Conservation (phyloP, 805 yeast species). For the Hanseniaspora taiwanica region DNA sequence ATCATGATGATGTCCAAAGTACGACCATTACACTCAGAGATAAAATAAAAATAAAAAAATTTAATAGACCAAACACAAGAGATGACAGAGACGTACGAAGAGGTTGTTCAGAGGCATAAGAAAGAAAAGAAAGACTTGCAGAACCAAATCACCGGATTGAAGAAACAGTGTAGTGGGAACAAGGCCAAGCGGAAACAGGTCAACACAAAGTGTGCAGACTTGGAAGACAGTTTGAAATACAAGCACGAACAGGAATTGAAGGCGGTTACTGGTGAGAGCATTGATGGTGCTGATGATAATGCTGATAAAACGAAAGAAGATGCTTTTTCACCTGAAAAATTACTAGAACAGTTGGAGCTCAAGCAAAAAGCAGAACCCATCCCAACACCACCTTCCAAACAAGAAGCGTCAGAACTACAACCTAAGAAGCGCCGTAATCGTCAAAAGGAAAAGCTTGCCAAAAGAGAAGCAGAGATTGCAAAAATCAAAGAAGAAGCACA, state of each 20-base stretch:
- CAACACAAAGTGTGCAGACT: conserved; percentile 38
- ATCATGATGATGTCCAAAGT: too few relatives aligned
- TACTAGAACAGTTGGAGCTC: conserved; percentile 46
- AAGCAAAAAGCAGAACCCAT: conserved; percentile 15
- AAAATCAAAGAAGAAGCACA: conserved; percentile 53
- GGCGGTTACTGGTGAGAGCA: conserved; percentile 2
- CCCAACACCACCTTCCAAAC: conserved; percentile 4
- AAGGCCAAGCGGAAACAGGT: conserved; percentile 47
- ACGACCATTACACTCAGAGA: too few relatives aligned
- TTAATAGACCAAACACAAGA: too few relatives aligned
- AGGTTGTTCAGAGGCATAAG: conserved; percentile 36
- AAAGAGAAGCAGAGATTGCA: conserved; percentile 56
- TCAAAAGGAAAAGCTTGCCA: conserved; percentile 71
- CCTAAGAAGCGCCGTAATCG: conserved; percentile 48
- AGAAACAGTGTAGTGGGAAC: conserved; percentile 73
- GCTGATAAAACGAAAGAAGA: too few relatives aligned
- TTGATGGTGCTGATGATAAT: conserved; percentile 20
- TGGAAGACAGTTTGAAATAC: conserved; percentile 42
- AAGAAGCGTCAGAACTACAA: too few relatives aligned
- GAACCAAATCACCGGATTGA: conserved; percentile 58
- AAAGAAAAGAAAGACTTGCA: conserved; percentile 56
- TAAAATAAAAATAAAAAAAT: too few relatives aligned
- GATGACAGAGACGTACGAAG: not conserved
- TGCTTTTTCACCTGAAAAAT: conserved; percentile 51
- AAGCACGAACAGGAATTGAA: conserved; percentile 40